Base-by-base conservation (phyloP, 305 asterid species). In the Fraxinus sp. region DNA sequence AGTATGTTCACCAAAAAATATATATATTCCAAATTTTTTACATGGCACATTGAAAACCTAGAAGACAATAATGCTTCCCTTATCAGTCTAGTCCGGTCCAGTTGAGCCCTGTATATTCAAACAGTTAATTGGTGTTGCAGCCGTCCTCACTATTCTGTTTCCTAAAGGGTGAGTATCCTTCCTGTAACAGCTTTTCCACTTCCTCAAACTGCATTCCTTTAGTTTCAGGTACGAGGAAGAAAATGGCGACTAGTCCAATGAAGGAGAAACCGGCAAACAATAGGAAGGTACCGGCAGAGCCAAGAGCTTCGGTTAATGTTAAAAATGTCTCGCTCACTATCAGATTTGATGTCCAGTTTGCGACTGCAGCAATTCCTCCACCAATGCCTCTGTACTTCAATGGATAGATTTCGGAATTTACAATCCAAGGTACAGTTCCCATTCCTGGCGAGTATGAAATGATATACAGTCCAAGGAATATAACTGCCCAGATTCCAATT, bases 401-500 rank as follows among this genome's bases (percentile, higher is more conserved):
- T 0, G 96, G 97, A 80, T 93, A 92, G 75, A 93, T 92, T 84
- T 93, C 96, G 0, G 95, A 93, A 90, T 91, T 93, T 22, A 93
- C 91, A 9, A 92, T 90, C 96, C 97, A 93, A 1, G 97, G 96
- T 10, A 85, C 92, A 0, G 97, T 89, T 66, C 97, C 94, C 93
- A 93, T 93, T n/a, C 96, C 97, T 0, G 96, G 97, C 2, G 97
- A 84, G 84, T 91, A 93, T 46, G 86, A 79, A 4, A 92, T 86
- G 87, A 93, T 93, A 85, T 93, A 93, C 39, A 91, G 30, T 0
- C 87, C 94, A 20, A 93, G 78, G 57, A 90, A 57, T 26, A 90
- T 16, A 0, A 93, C 94, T 20, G 96, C 93, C 78, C 91, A 81
- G 85, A 90, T 87, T 28, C 97, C 97, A 0, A 92, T 55, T 73